Evolutionary conservation across 805 yeast genomes (phyloP), one percentile per base, ranked within the genome.

Genomic region (Starmerella cellae): DNA sequence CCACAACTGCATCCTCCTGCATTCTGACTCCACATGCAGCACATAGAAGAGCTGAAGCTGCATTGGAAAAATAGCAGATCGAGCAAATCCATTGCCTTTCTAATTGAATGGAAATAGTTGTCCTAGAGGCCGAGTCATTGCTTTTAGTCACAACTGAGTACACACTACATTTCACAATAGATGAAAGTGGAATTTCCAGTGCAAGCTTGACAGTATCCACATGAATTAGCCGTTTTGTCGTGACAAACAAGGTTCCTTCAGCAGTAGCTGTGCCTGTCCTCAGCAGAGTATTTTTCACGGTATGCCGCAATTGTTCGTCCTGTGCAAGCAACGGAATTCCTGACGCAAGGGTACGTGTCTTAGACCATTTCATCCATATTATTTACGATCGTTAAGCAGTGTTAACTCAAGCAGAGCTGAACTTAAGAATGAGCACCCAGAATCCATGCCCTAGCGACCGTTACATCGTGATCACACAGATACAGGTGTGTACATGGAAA

Each of bases 31-130:
- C 88, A 60, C 88, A 80, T 17, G 73, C 73, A 23, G 55, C 55
- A 57, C 88, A 80, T 1, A 55, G 51, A 0, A 79, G 77, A 2
- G 65, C 47, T 8, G 54, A 56, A 9, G 55, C 50, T 10, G 57
- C 60, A 54, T 84, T 83, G 21, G 77, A 66, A 56, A 67, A 81
- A n/a, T 75, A 74, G 60, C 98, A 88, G 3, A 91, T 87, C n/a
- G 80, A 79, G 58, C 98, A 88, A 1, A 71, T 69, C 98, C 98
- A 88, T 24, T 36, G 39, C 23, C 9, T 20, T 23, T 26, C 39
- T n/a, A 36, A 4, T 16, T 24, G 22, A 9, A 36, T 13, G 18
- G 28, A 10, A 31, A 21, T 8, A 13, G 13, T 13, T 13, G 13
- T 13, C 41, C 42, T 9, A 30, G 17, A 16, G 21, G 35, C n/a